Evolutionary conservation across 1,284 basidiomycete species (phyloP).

Genomic region (Schizophyllum commune): DNA sequence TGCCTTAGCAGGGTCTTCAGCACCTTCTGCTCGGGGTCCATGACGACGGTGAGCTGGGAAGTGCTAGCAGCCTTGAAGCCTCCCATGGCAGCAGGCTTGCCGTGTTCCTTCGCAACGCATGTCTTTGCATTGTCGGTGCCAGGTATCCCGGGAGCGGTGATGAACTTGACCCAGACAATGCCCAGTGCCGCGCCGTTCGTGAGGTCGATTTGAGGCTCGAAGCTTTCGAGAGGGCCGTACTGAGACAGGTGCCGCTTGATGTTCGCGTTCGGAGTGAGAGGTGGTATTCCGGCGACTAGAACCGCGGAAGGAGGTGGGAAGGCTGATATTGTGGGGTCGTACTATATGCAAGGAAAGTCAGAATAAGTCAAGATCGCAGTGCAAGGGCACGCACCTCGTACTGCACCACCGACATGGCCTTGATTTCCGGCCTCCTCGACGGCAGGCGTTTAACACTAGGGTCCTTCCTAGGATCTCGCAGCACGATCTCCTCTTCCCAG

Average conservation of each 20-base stretch:
- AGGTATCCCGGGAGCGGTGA: constrained; percentile 14
- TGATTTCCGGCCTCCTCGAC: constrained; percentile 28
- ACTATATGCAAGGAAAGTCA: constrained; percentile 33
- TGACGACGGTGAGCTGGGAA: constrained; percentile 30
- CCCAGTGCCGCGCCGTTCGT: constrained; percentile 79
- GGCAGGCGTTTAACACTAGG: constrained; percentile 25
- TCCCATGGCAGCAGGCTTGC: not conserved
- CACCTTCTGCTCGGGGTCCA: constrained; percentile 55
- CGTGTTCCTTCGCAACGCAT: not conserved
- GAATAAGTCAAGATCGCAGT: constrained; percentile 5
- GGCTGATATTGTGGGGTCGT: constrained; percentile 70
- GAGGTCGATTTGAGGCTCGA: constrained; percentile 78
- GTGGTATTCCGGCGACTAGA: constrained; percentile 67
- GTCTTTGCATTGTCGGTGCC: not conserved
- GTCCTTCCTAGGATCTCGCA: constrained; percentile 39
- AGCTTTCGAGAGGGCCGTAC: constrained; percentile 63
- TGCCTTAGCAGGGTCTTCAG: constrained; percentile 54
- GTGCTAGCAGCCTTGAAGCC: not conserved
- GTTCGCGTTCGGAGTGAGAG: constrained; percentile 59
- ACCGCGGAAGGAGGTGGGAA: constrained; percentile 73
- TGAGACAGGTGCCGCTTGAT: constrained; percentile 64
- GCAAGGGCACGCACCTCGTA: constrained; percentile 51
- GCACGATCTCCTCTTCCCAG: constrained; percentile 28
- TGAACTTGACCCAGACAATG: constrained; percentile 75
- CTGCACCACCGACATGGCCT: constrained; percentile 39